Evolutionary conservation across 2,329 filamentous ascomycete genomes (phyloP), one percentile per base, ranked within the genome.

Genomic region (Metarhizium humberi): DNA sequence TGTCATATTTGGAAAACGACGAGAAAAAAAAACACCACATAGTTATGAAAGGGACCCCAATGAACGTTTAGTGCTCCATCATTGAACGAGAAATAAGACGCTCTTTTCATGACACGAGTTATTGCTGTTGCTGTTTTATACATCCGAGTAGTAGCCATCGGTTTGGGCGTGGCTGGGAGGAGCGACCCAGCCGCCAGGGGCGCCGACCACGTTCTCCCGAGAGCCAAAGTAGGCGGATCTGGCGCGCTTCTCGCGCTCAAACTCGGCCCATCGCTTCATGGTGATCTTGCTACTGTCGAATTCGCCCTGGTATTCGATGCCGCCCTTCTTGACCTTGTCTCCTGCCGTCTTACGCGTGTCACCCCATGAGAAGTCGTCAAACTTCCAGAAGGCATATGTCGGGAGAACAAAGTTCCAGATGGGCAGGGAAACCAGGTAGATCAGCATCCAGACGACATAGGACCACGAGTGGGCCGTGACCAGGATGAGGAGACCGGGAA

Each of bases 271-370:
- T 64, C 94, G 78, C 79, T 96, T 96, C 94, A 99, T 99, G 42
- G 92, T 96, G 69, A 99, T 99, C 82, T 96, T 95, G 72, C 87
- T 95, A 71, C 88, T 95, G 72, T 99, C 95, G 66, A 99, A 99
- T 72, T 97, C 94, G 60, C 94, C 94, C 72, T 96, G 90, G 60
- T 87, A 87, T 66, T 92, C 92, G 59, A 91, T 85, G 36, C 90
- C 89, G 2, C 81, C 88, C 74, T 92, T 94, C 77, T 92, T 92
- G 14, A 83, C 86, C 75, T 88, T 90, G 67, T 96, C 92, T 32
- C 92, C 92, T 0, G 86, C 89, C 45, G 92, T 96, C 82, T 97
- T 95, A 59, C 94, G 85, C 55, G 94, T 99, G 60, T 99, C 95
- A 66, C 94, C 94, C 94, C 94, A 99, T 56, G 89, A 95, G 78